These are phyloP conservation scores for Chaetoceros muelleri DNA, from an alignment of 108 stramenopile species.

Conservation along the genomic window DNA sequence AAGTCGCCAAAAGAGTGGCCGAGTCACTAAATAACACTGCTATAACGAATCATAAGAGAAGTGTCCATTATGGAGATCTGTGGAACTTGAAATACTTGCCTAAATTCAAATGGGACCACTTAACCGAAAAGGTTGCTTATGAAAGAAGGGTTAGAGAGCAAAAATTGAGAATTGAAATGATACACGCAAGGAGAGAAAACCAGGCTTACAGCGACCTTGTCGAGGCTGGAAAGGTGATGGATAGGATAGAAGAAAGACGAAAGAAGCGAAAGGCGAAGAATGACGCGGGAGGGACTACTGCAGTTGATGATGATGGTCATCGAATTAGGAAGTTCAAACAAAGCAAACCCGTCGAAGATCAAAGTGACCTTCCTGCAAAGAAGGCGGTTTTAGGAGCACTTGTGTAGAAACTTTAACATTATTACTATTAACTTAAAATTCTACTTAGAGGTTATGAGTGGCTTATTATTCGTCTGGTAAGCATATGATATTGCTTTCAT, in stretches of 20 bases:
- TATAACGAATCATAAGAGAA: conserved; percentile 73
- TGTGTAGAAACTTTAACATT: conserved; percentile 18
- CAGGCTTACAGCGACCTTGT: conserved; percentile 80
- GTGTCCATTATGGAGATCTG: conserved; percentile 74
- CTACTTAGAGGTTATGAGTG: too few relatives aligned
- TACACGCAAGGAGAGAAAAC: conserved; percentile 84
- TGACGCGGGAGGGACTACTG: conserved; percentile 1
- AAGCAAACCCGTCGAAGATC: conserved; percentile 21
- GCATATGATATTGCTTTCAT: too few relatives aligned
- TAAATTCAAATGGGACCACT: conserved; percentile 92
- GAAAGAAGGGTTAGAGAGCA: conserved; percentile 88
- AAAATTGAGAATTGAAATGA: conserved; percentile 83
- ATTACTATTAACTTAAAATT: too few relatives aligned
- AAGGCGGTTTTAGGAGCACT: conserved; percentile 34
- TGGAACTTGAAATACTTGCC: conserved; percentile 94
- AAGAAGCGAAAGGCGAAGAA: conserved; percentile 41
- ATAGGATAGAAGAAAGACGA: conserved; percentile 83
- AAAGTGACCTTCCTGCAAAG: conserved; percentile 34
- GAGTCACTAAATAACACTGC: conserved; percentile 75
- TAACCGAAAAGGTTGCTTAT: conserved; percentile 97
- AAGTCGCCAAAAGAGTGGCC: conserved; percentile 76
- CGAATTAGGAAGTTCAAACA: conserved; percentile 19
- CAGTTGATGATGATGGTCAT: conserved; percentile 17
- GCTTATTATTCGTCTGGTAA: too few relatives aligned
- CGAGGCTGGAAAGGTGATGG: conserved; percentile 81